phyloP scores from a whole-genome alignment of 257 asterid species.

The Linderniella brevidens region DNA sequence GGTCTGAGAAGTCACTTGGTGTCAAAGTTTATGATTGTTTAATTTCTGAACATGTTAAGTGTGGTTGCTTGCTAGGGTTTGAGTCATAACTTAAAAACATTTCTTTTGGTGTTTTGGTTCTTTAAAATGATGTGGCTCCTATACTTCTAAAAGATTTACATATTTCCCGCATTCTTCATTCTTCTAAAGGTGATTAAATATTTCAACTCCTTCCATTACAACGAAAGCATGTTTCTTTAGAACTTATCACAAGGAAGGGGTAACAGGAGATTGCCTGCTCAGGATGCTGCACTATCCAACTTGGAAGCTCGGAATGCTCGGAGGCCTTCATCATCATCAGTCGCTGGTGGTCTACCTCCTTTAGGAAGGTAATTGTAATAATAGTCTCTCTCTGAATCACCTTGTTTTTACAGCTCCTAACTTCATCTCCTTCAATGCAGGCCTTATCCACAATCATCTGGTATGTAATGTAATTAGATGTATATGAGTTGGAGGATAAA shows the following conservation, averaged over 20 bases:
- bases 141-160: no score
- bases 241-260: conserved; percentile 85
- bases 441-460: conserved; percentile 69
- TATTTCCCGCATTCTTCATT: no score
- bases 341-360: conserved; percentile 93
- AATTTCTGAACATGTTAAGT: no score
- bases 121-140: no score
- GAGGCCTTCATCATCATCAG: conserved; percentile 68
- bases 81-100: no score
- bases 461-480: conserved; percentile 28
- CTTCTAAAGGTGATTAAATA: neutral
- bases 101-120: no score
- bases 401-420: conserved; percentile 6
- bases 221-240: conserved; percentile 19
- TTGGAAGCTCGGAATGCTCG: conserved; percentile 50
- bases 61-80: no score
- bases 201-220: neutral
- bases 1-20: conserved; percentile 24
- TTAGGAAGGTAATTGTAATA: conserved; percentile 47
- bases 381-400: neutral
- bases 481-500: neutral
- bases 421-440: conserved; percentile 38
- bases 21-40: no score
- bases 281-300: conserved; percentile 47
- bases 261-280: conserved; percentile 44